These are phyloP conservation scores for Suhomyces sp. DNA, from an alignment of 805 yeast genomes.

Conservation along the genomic window DNA sequence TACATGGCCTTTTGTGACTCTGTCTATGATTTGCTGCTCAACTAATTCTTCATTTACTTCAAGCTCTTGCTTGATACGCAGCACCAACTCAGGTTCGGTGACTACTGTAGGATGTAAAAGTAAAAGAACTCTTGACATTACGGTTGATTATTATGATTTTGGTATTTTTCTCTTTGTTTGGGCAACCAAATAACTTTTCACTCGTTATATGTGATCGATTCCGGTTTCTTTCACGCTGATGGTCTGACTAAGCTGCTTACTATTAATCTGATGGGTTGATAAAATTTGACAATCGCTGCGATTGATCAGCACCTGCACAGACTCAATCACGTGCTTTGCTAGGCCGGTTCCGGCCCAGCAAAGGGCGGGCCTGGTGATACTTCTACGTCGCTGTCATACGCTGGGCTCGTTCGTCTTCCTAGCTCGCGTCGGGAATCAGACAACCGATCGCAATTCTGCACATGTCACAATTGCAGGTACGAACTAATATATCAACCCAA, in stretches of 20 bases:
- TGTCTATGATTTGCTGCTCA: constrained; percentile 54
- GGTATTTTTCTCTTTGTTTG: too few relatives aligned
- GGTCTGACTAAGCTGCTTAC: neutral
- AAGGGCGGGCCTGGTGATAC: neutral
- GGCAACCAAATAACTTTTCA: neutral
- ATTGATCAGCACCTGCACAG: neutral
- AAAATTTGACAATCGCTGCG: neutral
- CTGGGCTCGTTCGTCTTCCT: too few relatives aligned
- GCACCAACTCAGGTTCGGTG: constrained; percentile 49
- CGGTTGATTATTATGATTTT: too few relatives aligned
- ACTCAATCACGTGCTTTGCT: neutral
- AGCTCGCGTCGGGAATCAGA: neutral
- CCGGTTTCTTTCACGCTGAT: neutral
- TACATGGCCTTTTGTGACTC: constrained; percentile 51
- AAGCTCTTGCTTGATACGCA: constrained; percentile 33
- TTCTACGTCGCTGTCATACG: neutral
- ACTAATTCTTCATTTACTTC: constrained; percentile 25
- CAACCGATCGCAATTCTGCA: neutral
- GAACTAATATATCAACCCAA: neutral
- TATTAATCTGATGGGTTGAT: neutral
- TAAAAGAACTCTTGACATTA: constrained; percentile 32
- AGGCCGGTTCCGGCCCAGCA: neutral
- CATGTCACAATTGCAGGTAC: neutral
- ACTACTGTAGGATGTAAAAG: constrained; percentile 68
- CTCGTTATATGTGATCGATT: neutral